Evolutionary conservation across 2,329 filamentous ascomycete species (phyloP).

Genomic region (Cyphellophora attinorum): DNA sequence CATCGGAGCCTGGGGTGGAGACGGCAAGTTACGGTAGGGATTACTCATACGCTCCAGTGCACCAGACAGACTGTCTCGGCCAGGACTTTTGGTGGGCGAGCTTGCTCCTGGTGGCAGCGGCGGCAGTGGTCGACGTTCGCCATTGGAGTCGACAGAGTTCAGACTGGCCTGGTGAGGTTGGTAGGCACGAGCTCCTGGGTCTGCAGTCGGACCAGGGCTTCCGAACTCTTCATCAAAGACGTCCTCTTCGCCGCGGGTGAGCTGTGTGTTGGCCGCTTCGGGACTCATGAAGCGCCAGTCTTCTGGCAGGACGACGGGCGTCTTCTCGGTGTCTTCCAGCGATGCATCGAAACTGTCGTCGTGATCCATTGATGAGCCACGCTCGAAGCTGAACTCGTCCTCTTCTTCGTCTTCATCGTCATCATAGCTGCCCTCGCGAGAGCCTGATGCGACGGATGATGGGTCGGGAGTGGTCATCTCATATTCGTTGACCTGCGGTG

Average conservation of each 20-base stretch:
- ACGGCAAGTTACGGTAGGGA: constrained; percentile 59
- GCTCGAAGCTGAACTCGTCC: constrained; percentile 54
- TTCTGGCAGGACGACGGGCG: constrained; percentile 92
- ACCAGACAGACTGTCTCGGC: constrained; percentile 40
- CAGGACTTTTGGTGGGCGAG: constrained; percentile 8
- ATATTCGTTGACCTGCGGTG: constrained; percentile 93
- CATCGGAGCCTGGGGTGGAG: constrained; percentile 58
- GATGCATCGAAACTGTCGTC: constrained; percentile 95
- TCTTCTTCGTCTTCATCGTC: constrained; percentile 67
- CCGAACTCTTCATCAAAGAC: constrained; percentile 55
- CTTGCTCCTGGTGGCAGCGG: constrained; percentile 56
- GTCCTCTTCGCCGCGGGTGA: constrained; percentile 50
- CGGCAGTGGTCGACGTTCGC: constrained; percentile 74
- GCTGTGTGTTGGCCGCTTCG: constrained; percentile 47
- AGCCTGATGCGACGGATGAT: constrained; percentile 83
- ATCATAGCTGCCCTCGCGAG: constrained; percentile 87
- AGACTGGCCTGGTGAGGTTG: constrained; percentile 53
- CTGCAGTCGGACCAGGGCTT: constrained; percentile 55
- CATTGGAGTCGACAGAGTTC: constrained; percentile 67
- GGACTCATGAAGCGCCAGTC: constrained; percentile 80
- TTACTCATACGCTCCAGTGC: constrained; percentile 63
- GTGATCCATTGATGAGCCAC: constrained; percentile 50
- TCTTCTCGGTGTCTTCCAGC: constrained; percentile 92
- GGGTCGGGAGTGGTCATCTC: constrained; percentile 95
- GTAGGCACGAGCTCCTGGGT: constrained; percentile 36